Evolutionary conservation across 805 yeast species (phyloP), one percentile per base, ranked within the genome.

Genomic region (Wickerhamomyces silvicola): DNA sequence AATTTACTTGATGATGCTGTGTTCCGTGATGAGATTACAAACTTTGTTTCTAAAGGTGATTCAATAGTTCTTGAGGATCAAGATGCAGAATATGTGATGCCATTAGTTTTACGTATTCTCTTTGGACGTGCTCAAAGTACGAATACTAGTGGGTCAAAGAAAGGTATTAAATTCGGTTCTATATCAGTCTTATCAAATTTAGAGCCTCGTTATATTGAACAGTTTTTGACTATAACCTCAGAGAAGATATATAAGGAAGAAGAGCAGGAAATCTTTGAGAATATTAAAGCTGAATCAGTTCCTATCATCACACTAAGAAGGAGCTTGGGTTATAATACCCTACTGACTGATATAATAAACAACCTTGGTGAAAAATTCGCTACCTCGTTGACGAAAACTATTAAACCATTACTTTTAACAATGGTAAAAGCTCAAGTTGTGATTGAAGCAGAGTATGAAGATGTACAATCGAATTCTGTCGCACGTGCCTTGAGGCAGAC

Each of bases 81-180:
- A 4, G 97, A 92, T 50, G 60, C 69, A 11, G 61, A 54, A 2
- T 54, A 40, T 2, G 67, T 90, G 3, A 72, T 86, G 72, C 92
- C 94, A 1, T 48, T 83, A 19, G 68, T 87, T 4, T 52, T 87
- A 30, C 62, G 96, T 43, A 79, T 92, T 17, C 60, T 92, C 14
- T 90, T 80, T 56, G 97, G 97, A 7, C 70, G 94, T 36, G 85
- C 87, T 7, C 94, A 85, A 56, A 70, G 79, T 2, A 66, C 78
- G 24, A 70, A 66, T 34, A 62, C 73, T 2, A 78, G 82, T 52
- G 86, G 85, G 37, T 71, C 78, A 18, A 83, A 83, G 49, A 70
- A 74, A 34, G 78, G 87, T 20, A 70, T 82, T 42, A 81, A 85
- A 41, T 69, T 66, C 45, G 84, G 92, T 7, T 79, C 84, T 7